Conservation (phyloP, 2,329 filamentous ascomycete genomes). For the Cadophora gregata region DNA sequence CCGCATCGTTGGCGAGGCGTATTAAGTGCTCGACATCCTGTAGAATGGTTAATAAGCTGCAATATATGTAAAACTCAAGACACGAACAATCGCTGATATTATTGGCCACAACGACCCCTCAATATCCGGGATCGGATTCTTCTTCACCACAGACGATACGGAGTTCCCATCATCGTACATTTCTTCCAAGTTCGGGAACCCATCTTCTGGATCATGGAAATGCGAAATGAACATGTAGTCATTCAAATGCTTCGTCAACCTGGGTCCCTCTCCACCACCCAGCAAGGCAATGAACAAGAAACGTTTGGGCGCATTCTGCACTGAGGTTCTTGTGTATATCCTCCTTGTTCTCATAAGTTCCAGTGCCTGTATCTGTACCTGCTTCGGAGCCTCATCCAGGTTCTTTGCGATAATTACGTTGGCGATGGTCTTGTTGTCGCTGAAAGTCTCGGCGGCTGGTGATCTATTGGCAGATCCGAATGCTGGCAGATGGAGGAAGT, state of each 20-base stretch:
- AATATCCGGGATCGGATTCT: slow-evolving; percentile 30
- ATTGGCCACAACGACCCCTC: slow-evolving; percentile 32
- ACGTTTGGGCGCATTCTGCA: slow-evolving; percentile 75
- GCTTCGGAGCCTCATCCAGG: slow-evolving; percentile 73
- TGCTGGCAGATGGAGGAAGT: slow-evolving; percentile 41
- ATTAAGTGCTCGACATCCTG: slow-evolving; percentile 46
- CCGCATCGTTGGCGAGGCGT: slow-evolving; percentile 61
- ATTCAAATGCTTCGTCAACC: slow-evolving; percentile 67
- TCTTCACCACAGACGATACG: slow-evolving; percentile 44
- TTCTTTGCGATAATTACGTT: slow-evolving; percentile 85
- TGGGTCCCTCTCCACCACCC: slow-evolving; percentile 54
- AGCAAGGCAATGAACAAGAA: slow-evolving; percentile 85
- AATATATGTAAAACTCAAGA: background rate
- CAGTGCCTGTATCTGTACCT: slow-evolving; percentile 81
- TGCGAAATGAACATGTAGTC: slow-evolving; percentile 90
- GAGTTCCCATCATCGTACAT: slow-evolving; percentile 45
- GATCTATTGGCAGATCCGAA: slow-evolving; percentile 42
- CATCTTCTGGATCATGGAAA: slow-evolving; percentile 75
- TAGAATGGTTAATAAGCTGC: slow-evolving; percentile 25
- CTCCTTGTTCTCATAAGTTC: slow-evolving; percentile 81
- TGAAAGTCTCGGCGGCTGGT: slow-evolving; percentile 44
- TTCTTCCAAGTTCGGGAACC: slow-evolving; percentile 77
- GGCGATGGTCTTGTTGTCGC: slow-evolving; percentile 65
- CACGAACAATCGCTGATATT: slow-evolving; percentile 39
- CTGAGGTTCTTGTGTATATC: slow-evolving; percentile 76